These are phyloP conservation scores for Fusarium illudens DNA, from an alignment of 2,329 filamentous ascomycete species.

Conservation along the genomic window DNA sequence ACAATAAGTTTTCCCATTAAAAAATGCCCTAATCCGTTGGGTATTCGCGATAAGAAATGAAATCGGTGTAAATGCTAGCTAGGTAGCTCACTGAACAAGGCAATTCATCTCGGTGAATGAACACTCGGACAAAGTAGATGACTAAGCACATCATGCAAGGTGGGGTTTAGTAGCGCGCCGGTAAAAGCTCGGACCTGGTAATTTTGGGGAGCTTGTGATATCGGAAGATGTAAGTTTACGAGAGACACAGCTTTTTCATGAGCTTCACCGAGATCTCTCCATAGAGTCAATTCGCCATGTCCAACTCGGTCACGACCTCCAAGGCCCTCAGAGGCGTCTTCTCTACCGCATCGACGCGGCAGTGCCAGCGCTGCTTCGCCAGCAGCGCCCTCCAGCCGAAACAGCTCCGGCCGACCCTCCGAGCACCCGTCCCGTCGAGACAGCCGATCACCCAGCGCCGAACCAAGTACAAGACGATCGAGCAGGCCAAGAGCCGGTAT, in stretches of 20 bases:
- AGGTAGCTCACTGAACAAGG: not conserved
- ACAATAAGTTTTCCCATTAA: not conserved
- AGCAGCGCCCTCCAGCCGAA: conserved; percentile 47
- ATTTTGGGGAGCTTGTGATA: conserved; percentile 38
- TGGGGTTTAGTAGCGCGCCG: conserved; percentile 10
- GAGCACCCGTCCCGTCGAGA: conserved; percentile 44
- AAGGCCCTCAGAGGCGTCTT: conserved; percentile 49
- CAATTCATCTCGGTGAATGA: conserved; percentile 16
- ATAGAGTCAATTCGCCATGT: conserved; percentile 47
- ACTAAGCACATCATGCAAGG: conserved; percentile 30
- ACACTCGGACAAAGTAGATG: conserved; percentile 18
- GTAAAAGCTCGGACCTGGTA: conserved; percentile 40
- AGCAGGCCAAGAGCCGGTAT: conserved; percentile 67
- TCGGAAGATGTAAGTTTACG: conserved; percentile 42
- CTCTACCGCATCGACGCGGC: conserved; percentile 44
- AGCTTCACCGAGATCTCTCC: conserved; percentile 14
- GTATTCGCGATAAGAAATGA: not conserved
- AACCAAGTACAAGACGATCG: conserved; percentile 61
- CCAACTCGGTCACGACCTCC: conserved; percentile 48
- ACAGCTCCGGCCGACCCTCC: conserved; percentile 48
- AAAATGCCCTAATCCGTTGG: not conserved
- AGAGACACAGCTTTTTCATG: conserved; percentile 30
- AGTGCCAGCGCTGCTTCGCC: conserved; percentile 56
- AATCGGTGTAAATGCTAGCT: conserved; percentile 21
- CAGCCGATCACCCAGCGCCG: conserved; percentile 51